A percentile compares a stretch with the other conserved stretches of the same genome.
phyloP scores from a whole-genome alignment of 371 early-diverging fungal species.

The Rhizopus microsporus region DNA sequence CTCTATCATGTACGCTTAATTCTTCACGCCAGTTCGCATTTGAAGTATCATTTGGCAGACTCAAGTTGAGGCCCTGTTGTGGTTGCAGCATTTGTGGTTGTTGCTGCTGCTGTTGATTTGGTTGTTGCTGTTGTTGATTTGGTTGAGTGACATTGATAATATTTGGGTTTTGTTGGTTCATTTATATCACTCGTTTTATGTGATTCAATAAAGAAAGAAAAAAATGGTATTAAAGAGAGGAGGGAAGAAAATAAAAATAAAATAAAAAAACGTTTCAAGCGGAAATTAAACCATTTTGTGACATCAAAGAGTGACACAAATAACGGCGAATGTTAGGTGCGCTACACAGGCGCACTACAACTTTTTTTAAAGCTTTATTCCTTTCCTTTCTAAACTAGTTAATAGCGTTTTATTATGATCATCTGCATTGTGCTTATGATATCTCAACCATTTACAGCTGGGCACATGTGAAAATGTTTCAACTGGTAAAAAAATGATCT shows the following conservation, averaged over 20 bases:
- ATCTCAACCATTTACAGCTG: too few relatives aligned
- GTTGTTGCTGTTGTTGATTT: conserved; percentile 12
- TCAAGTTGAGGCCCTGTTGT: conserved; percentile 10
- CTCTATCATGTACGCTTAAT: conserved; percentile 34
- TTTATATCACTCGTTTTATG: conserved; percentile 6
- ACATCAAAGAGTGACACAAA: background rate
- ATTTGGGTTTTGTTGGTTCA: conserved; percentile 31
- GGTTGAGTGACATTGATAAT: conserved; percentile 21
- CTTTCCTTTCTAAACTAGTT: too few relatives aligned
- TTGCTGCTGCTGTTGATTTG: conserved; percentile 11
- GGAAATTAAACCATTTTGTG: background rate
- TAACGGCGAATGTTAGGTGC: too few relatives aligned
- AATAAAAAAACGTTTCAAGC: background rate
- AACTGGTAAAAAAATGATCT: too few relatives aligned
- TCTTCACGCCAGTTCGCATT: conserved; percentile 40
- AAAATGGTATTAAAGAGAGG: background rate
- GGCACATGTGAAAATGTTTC: too few relatives aligned
- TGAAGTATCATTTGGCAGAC: conserved; percentile 23
- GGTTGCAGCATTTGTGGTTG: conserved; percentile 5
- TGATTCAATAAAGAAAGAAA: background rate
- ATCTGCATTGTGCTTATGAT: too few relatives aligned
- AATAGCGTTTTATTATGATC: too few relatives aligned
- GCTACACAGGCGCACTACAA: too few relatives aligned
- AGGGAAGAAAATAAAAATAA: conserved; percentile 3
- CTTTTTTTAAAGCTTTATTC: too few relatives aligned